Base-by-base conservation (phyloP, 2,329 filamentous ascomycete genomes). In the Apiospora kogelbergensis region DNA sequence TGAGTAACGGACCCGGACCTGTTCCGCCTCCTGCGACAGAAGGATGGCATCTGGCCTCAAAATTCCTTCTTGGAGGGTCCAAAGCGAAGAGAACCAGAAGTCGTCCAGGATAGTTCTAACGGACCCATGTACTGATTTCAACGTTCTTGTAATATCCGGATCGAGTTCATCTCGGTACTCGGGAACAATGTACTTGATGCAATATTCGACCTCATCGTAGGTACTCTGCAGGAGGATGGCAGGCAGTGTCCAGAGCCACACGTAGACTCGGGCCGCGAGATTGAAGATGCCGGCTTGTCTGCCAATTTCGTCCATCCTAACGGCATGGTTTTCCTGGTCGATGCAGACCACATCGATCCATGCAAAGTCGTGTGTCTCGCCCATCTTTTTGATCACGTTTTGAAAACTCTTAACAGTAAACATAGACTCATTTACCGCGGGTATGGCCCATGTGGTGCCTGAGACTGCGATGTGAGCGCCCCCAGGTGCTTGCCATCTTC, bases 281-380 rank as follows among this genome's bases (percentile, higher is more conserved):
- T 68, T 68, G 26, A 68, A 68, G 37, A 68, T 68, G 37, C 67
- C 60, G 3, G 42, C 57, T 37, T 68, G 67, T 6, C 30, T 41
- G 7, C 67, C 67, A 37, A 68, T 65, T 44, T 68, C 67, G 4
- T 68, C 37, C 67, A 65, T 65, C 20, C 65, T 68, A 5, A 63
- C 67, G 37, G 20, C 30, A 24, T 63, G 33, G 41, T 68, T 33
- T 3, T 64, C 53, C 15, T 68, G 67, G 22, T 68, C 67, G 37
- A 68, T 68, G 24, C 67, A 68, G 48, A 57, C 67, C 2, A 64
- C 60, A 30, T 68, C 67, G 15, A 68, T 45, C 67, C 67, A 68
- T 9, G 53, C 67, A 33, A 48, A 68, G 41, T 44, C 41, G 41
- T 46, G 5, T 41, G 3, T 53, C n/a, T 45, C 2, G 3, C 46